Evolutionary conservation across 164 flowering plant species (phyloP).

Genomic region (Kalanchoe fedtschenkoi): DNA sequence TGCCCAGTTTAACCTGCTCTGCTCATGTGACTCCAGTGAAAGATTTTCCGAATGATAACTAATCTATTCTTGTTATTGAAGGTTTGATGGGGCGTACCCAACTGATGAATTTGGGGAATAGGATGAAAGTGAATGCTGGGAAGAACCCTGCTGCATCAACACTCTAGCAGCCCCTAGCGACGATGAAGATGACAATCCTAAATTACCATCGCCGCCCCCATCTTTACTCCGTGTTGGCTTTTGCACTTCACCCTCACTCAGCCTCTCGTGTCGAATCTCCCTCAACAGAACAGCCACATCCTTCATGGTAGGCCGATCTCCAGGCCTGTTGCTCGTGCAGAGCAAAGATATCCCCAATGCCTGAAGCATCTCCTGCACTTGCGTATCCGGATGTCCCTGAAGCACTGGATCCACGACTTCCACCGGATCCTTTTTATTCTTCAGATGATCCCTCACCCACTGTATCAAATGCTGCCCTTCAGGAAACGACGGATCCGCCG

Average conservation of each 20-base stretch:
- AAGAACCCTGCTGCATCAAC: slow-evolving; percentile 42
- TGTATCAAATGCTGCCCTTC: slow-evolving; percentile 65
- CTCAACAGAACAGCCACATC: slow-evolving; percentile 69
- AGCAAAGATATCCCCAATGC: slow-evolving; percentile 64
- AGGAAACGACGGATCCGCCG: slow-evolving; percentile 56
- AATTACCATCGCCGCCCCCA: slow-evolving; percentile 18
- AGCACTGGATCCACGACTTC: slow-evolving; percentile 53
- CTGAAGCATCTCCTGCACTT: slow-evolving; percentile 75
- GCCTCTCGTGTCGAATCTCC: slow-evolving; percentile 47
- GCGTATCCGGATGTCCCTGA: slow-evolving; percentile 52
- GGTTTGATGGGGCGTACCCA: background rate
- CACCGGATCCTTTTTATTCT: slow-evolving; percentile 49
- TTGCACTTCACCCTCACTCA: background rate
- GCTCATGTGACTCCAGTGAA: background rate
- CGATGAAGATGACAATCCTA: slow-evolving; percentile 28
- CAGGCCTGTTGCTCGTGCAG: slow-evolving; percentile 59
- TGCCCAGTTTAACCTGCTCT: background rate
- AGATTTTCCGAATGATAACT: slow-evolving; percentile 1
- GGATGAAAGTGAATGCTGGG: slow-evolving; percentile 8
- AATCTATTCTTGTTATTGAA: background rate
- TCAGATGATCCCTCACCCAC: slow-evolving; percentile 60
- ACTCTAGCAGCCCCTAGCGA: slow-evolving; percentile 40
- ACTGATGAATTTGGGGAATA: background rate
- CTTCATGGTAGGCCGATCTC: slow-evolving; percentile 75
- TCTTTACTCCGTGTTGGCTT: slow-evolving; percentile 1